These are phyloP conservation scores for Ettlia oleoabundans DNA, from an alignment of 139 green algal species.

Conservation along the genomic window DNA sequence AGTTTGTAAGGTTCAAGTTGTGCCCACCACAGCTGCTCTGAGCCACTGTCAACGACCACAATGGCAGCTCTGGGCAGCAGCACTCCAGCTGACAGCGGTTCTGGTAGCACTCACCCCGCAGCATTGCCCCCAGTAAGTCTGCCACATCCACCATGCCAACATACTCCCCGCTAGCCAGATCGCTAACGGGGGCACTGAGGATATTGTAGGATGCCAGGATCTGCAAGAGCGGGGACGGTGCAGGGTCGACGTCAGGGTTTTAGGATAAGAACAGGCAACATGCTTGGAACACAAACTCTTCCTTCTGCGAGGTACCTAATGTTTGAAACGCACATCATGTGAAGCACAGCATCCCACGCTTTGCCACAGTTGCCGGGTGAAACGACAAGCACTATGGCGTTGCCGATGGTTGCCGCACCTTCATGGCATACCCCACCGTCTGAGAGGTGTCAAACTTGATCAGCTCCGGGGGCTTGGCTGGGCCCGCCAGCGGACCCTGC, in stretches of 20 bases:
- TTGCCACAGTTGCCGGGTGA: no score
- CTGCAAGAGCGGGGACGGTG: background rate
- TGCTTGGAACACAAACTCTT: no score
- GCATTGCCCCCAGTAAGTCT: constrained; percentile 27
- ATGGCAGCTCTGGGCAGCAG: no score
- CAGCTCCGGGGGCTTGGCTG: constrained; percentile 32
- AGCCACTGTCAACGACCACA: no score
- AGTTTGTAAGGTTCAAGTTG: no score
- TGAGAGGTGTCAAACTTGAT: constrained; percentile 24
- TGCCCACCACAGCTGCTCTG: background rate
- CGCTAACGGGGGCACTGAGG: constrained; percentile 34
- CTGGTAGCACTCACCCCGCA: constrained; percentile 11
- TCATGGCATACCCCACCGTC: constrained; percentile 17
- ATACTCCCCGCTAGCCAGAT: constrained; percentile 36
- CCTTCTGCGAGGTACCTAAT: no score
- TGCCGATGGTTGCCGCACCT: background rate
- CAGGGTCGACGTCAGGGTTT: background rate
- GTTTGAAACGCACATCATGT: no score
- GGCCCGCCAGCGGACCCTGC: constrained; percentile 16
- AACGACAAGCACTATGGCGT: no score
- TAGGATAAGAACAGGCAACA: background rate
- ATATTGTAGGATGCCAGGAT: constrained; percentile 42
- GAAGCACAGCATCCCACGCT: no score
- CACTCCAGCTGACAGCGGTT: background rate
- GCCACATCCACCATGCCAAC: constrained; percentile 41